Conservation (phyloP, 495 filamentous ascomycete species). For the Niebla homalea region DNA sequence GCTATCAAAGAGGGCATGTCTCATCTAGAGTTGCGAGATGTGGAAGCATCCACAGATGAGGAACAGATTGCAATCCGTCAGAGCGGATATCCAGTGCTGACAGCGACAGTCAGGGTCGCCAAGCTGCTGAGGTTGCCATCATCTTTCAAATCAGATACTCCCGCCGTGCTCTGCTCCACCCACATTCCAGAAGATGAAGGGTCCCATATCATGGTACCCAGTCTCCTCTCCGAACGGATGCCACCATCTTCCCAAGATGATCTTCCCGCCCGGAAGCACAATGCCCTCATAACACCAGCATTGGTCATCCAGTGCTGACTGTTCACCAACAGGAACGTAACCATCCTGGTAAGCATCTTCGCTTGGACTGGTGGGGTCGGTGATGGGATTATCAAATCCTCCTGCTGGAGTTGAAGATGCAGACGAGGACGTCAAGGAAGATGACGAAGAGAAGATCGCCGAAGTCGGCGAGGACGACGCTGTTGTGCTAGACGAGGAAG, state of each 20-base stretch:
- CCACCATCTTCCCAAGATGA: constrained; percentile 35
- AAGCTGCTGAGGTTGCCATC: no score
- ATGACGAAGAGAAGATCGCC: background rate
- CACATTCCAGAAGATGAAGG: constrained; percentile 44
- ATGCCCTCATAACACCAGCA: constrained; percentile 33
- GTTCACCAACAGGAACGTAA: constrained; percentile 2
- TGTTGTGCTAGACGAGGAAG: background rate
- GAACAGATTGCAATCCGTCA: no score
- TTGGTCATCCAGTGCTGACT: constrained; percentile 3
- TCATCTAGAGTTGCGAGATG: no score
- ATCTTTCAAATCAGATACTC: no score
- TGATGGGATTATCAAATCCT: no score
- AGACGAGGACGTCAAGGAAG: background rate
- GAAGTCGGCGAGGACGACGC: background rate
- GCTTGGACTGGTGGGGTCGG: no score
- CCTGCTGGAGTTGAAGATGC: background rate
- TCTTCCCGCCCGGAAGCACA: constrained; percentile 33
- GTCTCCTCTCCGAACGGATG: constrained; percentile 17
- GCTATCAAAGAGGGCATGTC: no score
- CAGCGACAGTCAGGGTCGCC: no score
- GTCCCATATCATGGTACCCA: constrained; percentile 24
- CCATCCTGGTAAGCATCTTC: background rate
- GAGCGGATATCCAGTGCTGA: no score
- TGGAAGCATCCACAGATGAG: no score
- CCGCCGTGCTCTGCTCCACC: constrained; percentile 5